Conservation (phyloP, 2,329 filamentous ascomycete genomes). For the Penicillium sp. region DNA sequence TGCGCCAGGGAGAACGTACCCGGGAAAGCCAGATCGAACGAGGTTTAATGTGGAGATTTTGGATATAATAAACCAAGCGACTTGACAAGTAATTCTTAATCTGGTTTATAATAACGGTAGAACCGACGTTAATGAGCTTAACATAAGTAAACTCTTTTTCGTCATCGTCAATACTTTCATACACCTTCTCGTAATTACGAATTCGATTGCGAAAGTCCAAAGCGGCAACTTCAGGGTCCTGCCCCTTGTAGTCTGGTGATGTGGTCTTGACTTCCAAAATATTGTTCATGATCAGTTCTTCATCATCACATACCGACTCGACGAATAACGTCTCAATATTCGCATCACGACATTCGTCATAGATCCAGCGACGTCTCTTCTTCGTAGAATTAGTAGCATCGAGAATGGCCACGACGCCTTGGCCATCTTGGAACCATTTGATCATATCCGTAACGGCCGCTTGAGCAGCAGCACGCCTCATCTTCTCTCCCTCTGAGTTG, state of each 20-base stretch:
- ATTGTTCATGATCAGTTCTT: slow-evolving; percentile 96
- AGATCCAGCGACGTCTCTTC: slow-evolving; percentile 85
- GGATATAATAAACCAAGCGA: slow-evolving; percentile 95
- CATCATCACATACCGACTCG: slow-evolving; percentile 95
- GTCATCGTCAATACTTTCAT: slow-evolving; percentile 88
- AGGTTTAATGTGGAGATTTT: slow-evolving; percentile 97
- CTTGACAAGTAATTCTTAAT: slow-evolving; percentile 97
- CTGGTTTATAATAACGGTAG: slow-evolving; percentile 96
- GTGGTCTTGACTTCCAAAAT: slow-evolving; percentile 97
- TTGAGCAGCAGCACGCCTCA: slow-evolving; percentile 85
- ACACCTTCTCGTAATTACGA: slow-evolving; percentile 95
- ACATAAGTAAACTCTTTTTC: slow-evolving; percentile 91
- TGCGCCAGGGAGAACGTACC: slow-evolving; percentile 57
- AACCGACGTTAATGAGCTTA: slow-evolving; percentile 95
- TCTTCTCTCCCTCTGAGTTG: slow-evolving; percentile 88
- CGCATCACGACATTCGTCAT: slow-evolving; percentile 74
- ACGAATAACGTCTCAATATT: slow-evolving; percentile 92
- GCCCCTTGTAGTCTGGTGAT: slow-evolving; percentile 90
- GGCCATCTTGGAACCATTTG: slow-evolving; percentile 78
- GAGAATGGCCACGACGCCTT: slow-evolving; percentile 87
- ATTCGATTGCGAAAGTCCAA: slow-evolving; percentile 93
- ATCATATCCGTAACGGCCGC: slow-evolving; percentile 94
- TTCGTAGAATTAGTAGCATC: slow-evolving; percentile 98
- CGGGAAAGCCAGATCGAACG: slow-evolving; percentile 95
- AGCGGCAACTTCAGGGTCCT: slow-evolving; percentile 90